A percentile compares a stretch with the other conserved stretches of the same genome.
Conservation (phyloP, 2,329 filamentous ascomycete genomes). For the Clonostachys sp. region DNA sequence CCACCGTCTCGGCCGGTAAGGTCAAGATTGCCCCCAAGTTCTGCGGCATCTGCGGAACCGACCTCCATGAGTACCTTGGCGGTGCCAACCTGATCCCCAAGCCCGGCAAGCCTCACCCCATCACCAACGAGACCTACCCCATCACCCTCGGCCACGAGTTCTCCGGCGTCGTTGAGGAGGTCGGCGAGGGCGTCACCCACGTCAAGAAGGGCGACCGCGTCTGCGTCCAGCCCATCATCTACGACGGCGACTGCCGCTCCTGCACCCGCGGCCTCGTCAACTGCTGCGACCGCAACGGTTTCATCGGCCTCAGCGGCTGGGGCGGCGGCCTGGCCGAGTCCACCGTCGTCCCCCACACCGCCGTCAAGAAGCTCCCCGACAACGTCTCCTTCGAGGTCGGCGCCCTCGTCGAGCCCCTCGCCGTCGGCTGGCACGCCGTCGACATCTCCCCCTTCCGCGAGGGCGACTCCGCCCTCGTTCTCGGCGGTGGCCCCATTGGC, state of each 20-base stretch:
- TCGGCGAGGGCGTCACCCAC: slow-evolving; percentile 42
- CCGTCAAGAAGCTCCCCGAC: slow-evolving; percentile 44
- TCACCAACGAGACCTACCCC: slow-evolving; percentile 53
- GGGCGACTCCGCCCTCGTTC: slow-evolving; percentile 37
- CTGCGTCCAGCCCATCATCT: slow-evolving; percentile 55
- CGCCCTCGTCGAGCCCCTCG: slow-evolving; percentile 46
- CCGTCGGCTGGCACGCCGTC: slow-evolving; percentile 39
- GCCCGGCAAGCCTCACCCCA: slow-evolving; percentile 45
- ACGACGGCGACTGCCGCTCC: slow-evolving; percentile 49
- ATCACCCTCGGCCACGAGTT: slow-evolving; percentile 64
- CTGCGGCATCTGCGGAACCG: slow-evolving; percentile 46
- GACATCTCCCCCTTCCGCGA: slow-evolving; percentile 34
- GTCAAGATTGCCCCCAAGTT: slow-evolving; percentile 30
- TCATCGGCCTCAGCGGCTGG: slow-evolving; percentile 30
- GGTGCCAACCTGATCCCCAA: slow-evolving; percentile 28
- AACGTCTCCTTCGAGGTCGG: slow-evolving; percentile 44
- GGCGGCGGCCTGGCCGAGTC: slow-evolving; percentile 51
- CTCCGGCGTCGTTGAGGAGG: slow-evolving; percentile 51
- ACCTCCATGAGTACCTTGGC: slow-evolving; percentile 22
- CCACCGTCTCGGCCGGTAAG: slow-evolving; percentile 41
- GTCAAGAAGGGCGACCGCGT: slow-evolving; percentile 52
- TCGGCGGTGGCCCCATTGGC: slow-evolving; percentile 46
- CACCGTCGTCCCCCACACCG: slow-evolving; percentile 43
- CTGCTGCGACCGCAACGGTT: slow-evolving; percentile 44
- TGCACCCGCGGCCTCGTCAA: slow-evolving; percentile 50